Conservation (phyloP, 2,329 filamentous ascomycete genomes). For the Phyllosticta citriasiana region DNA sequence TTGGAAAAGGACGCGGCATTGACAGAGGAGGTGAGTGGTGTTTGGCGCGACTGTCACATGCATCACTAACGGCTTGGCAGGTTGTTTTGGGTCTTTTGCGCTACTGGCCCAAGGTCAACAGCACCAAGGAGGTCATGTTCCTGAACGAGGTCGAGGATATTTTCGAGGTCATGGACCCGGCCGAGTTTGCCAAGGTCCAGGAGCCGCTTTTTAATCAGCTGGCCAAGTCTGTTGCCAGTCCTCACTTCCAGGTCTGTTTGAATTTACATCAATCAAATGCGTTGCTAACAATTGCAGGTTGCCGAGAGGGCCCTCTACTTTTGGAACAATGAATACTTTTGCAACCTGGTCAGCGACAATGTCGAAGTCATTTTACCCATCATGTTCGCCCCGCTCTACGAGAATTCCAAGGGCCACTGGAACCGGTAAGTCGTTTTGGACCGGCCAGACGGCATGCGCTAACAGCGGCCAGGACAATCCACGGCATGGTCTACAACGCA, state of each 20-base stretch:
- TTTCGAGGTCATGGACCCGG: conserved; percentile 98
- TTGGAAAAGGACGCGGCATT: conserved; percentile 93
- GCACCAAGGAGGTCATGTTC: conserved; percentile 99
- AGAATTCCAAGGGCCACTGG: conserved; percentile 99
- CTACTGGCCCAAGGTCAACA: conserved; percentile 99
- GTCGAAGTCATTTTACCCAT: conserved; percentile 97
- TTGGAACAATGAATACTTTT: conserved; percentile 99
- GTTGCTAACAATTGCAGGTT: conserved; percentile 43
- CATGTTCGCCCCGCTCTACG: conserved; percentile 97
- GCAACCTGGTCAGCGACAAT: conserved; percentile 97
- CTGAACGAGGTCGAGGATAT: conserved; percentile 98
- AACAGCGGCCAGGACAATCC: conserved; percentile 65
- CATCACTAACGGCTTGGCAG: conserved; percentile 34
- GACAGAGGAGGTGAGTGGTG: conserved; percentile 73
- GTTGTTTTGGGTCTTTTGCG: conserved; percentile 88
- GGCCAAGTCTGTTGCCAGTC: conserved; percentile 94
- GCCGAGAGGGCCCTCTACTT: conserved; percentile 96
- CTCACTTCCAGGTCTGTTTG: conserved; percentile 72
- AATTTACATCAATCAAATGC: not conserved
- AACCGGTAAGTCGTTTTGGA: conserved; percentile 58
- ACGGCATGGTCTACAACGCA: conserved; percentile 99
- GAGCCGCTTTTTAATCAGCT: conserved; percentile 95
- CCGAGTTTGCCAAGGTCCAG: conserved; percentile 97
- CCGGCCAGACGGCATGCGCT: conserved; percentile 16
- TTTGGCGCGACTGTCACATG: conserved; percentile 1